phyloP scores from a whole-genome alignment of 148 eudicot species.

The Persicaria maculosa region DNA sequence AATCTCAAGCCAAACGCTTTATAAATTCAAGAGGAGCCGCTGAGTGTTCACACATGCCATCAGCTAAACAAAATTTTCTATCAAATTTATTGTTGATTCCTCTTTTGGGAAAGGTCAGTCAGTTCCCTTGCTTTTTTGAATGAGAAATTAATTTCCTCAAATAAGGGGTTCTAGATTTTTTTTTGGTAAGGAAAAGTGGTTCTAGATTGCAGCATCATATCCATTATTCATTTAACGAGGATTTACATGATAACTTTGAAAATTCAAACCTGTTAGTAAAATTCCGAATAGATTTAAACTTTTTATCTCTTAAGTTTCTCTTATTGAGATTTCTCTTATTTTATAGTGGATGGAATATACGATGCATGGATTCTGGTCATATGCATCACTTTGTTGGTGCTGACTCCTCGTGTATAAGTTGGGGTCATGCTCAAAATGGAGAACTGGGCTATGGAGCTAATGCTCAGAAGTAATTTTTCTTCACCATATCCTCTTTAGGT shows the following conservation, averaged over 20 bases:
- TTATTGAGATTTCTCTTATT: not conserved
- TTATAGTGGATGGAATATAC: conserved; percentile 86
- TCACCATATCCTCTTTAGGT: not conserved
- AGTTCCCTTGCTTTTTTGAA: not conserved
- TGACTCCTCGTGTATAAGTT: conserved; percentile 90
- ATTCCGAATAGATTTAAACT: not conserved
- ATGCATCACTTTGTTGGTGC: conserved; percentile 96
- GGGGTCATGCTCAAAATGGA: conserved; percentile 92
- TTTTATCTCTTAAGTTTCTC: not conserved
- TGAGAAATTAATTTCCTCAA: too few relatives aligned
- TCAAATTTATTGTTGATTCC: not conserved
- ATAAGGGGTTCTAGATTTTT: not conserved
- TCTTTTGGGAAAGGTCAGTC: not conserved
- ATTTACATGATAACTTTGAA: not conserved
- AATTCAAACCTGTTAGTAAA: not conserved
- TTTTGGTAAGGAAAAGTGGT: too few relatives aligned
- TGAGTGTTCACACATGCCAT: too few relatives aligned
- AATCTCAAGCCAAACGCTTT: too few relatives aligned
- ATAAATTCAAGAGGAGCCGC: not conserved
- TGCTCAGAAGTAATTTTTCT: conserved; percentile 41
- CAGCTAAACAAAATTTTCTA: too few relatives aligned
- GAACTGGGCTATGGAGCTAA: conserved; percentile 88
- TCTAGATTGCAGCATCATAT: not conserved
- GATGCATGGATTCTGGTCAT: conserved; percentile 89
- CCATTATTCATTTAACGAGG: not conserved